Evolutionary conservation across 2,329 filamentous ascomycete genomes (phyloP).

Genomic region (Fusarium paranaense): DNA sequence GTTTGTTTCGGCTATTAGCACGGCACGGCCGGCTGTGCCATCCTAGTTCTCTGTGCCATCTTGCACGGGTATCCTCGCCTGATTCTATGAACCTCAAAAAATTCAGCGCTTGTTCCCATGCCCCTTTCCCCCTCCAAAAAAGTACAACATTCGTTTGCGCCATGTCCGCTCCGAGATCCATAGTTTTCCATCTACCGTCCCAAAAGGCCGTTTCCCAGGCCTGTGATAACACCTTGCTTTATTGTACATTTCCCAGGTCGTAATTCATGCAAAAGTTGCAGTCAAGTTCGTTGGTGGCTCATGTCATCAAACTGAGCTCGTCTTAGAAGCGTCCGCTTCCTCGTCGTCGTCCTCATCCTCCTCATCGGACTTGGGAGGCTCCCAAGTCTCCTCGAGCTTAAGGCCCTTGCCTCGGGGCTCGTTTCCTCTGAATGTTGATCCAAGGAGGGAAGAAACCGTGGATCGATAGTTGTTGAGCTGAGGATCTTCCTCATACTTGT

Average conservation of each 20-base stretch:
- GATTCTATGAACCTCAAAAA: conserved; percentile 31
- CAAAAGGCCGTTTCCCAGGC: conserved; percentile 11
- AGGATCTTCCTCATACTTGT: conserved; percentile 62
- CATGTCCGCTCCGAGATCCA: conserved; percentile 16
- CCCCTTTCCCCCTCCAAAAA: conserved; percentile 17
- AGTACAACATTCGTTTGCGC: conserved; percentile 19
- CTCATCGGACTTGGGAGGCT: conserved; percentile 73
- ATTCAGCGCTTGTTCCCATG: conserved; percentile 20
- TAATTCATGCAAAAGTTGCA: conserved; percentile 30
- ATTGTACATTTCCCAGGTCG: conserved; percentile 35
- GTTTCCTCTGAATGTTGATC: conserved; percentile 57
- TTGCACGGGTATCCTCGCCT: conserved; percentile 41
- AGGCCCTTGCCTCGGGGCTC: conserved; percentile 76
- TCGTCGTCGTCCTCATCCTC: conserved; percentile 65
- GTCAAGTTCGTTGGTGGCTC: neutral
- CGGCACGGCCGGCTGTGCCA: conserved; percentile 21
- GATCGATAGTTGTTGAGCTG: conserved; percentile 66
- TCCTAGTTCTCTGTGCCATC: conserved; percentile 24
- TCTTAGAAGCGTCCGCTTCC: conserved; percentile 42
- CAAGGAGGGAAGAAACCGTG: conserved; percentile 66
- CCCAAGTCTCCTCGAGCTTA: conserved; percentile 85
- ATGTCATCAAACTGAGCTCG: neutral
- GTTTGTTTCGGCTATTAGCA: conserved; percentile 7
- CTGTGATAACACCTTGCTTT: conserved; percentile 12
- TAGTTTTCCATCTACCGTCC: conserved; percentile 10